These are phyloP conservation scores for Bothriochloa decipiens DNA, from an alignment of 176 grass and related monocot genomes.

Conservation along the genomic window DNA sequence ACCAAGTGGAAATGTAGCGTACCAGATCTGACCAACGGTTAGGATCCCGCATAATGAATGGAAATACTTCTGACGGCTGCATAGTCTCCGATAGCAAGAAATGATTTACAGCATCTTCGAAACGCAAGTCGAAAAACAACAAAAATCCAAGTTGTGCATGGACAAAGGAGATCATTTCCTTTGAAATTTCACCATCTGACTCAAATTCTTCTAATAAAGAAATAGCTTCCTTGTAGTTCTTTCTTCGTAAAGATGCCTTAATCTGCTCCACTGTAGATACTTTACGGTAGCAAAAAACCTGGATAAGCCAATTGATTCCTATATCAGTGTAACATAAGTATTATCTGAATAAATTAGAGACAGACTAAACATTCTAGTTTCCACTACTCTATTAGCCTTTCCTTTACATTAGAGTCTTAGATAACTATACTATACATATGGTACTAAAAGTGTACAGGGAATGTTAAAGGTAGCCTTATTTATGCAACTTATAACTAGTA, in stretches of 20 bases:
- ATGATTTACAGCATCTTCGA: conserved; percentile 89
- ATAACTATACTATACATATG: background rate
- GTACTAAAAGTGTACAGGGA: background rate
- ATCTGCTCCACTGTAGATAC: conserved; percentile 85
- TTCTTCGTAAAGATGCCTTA: conserved; percentile 73
- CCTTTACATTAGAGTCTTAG: background rate
- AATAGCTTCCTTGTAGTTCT: conserved; percentile 77
- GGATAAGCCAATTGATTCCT: conserved; percentile 35
- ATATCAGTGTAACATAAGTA: conserved; percentile 23
- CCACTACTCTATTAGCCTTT: background rate
- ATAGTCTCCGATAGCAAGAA: conserved; percentile 89
- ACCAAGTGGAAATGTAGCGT: conserved; percentile 30
- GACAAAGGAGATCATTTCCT: conserved; percentile 88
- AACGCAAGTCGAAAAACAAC: conserved; percentile 86
- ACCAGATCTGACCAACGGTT: conserved; percentile 97
- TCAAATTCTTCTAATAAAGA: conserved; percentile 74
- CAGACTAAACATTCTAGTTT: background rate
- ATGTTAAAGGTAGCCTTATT: background rate
- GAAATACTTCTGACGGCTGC: conserved; percentile 94
- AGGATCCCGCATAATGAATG: conserved; percentile 96
- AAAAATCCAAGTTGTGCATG: conserved; percentile 95
- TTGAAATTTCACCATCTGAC: conserved; percentile 83
- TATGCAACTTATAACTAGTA: background rate
- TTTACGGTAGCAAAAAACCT: conserved; percentile 86
- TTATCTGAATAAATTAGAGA: background rate